phyloP scores from a whole-genome alignment of 2,329 filamentous ascomycete genomes.

The Arthrobotrys sinensis region DNA sequence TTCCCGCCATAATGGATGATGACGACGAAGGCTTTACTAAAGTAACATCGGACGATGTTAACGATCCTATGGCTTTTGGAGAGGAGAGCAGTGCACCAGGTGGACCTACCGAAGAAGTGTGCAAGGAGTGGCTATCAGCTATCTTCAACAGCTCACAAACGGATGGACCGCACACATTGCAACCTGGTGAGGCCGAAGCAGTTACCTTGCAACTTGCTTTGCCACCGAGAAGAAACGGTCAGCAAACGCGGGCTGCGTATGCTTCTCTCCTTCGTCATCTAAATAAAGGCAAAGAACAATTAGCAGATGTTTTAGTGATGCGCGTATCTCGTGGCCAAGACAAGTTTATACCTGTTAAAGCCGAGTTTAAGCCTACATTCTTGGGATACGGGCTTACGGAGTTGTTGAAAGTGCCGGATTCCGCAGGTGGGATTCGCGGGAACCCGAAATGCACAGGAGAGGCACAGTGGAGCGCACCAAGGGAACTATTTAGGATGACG shows the following conservation, averaged over 20 bases:
- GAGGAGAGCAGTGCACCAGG: conserved; percentile 31
- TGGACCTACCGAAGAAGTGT: conserved; percentile 35
- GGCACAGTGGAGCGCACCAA: conserved; percentile 79
- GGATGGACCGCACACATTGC: conserved; percentile 70
- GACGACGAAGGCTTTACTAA: conserved; percentile 62
- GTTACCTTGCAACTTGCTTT: conserved; percentile 74
- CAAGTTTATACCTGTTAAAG: conserved; percentile 88
- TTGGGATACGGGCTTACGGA: conserved; percentile 91
- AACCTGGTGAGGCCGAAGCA: conserved; percentile 86
- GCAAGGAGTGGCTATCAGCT: conserved; percentile 51
- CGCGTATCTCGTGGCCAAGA: conserved; percentile 87
- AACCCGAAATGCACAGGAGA: conserved; percentile 71
- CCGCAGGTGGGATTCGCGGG: conserved; percentile 79
- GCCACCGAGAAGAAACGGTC: conserved; percentile 74
- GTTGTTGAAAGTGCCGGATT: conserved; percentile 85
- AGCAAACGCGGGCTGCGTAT: conserved; percentile 67
- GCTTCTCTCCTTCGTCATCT: conserved; percentile 75
- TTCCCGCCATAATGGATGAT: conserved; percentile 69
- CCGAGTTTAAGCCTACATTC: conserved; percentile 83
- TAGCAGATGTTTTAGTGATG: conserved; percentile 91
- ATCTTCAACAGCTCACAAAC: conserved; percentile 29
- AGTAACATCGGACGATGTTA: conserved; percentile 62
- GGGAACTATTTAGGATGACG: conserved; percentile 90
- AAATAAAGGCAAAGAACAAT: conserved; percentile 76
- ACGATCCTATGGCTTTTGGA: conserved; percentile 56